A percentile compares a stretch with the other conserved stretches of the same genome.
Conservation (phyloP, 177 flowering plant species). For the Vitis hybrid region DNA sequence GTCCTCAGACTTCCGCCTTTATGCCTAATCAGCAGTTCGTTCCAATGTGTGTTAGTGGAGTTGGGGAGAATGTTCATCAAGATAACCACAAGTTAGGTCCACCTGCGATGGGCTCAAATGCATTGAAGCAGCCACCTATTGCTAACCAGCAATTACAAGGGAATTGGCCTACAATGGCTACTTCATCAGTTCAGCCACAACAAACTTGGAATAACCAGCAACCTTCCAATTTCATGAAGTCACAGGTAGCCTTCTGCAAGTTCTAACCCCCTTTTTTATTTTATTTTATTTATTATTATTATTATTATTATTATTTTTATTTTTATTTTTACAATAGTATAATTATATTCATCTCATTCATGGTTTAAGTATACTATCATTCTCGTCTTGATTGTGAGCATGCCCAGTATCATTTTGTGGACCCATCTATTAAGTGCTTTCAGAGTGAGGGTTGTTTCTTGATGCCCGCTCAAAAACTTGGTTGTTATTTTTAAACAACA, state of each 20-base stretch:
- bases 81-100: constrained; percentile 13
- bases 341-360: neutral
- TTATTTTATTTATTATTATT: too few species aligned
- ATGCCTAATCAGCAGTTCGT: constrained; percentile 25
- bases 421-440: too few species aligned
- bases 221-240: constrained; percentile 1
- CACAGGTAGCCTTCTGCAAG: constrained; percentile 26
- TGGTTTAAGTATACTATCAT: too few species aligned
- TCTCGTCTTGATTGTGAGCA: too few species aligned
- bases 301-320: too few species aligned
- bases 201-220: constrained; percentile 21
- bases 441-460: too few species aligned
- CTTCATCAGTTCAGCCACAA: constrained; percentile 20
- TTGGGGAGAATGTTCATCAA: constrained; percentile 18
- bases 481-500: too few species aligned
- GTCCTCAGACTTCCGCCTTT: constrained; percentile 25
- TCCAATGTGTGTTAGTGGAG: constrained; percentile 18
- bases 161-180: constrained; percentile 10
- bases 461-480: too few species aligned
- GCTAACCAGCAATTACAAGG: constrained; percentile 19
- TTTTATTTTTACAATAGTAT: neutral
- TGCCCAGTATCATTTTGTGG: too few species aligned
- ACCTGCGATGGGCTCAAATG: constrained; percentile 3
- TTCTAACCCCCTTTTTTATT: neutral
- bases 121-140: constrained; percentile 4